These are phyloP conservation scores for Aphanomyces invadans DNA, from an alignment of 352 stramenopile genomes.

Conservation along the genomic window DNA sequence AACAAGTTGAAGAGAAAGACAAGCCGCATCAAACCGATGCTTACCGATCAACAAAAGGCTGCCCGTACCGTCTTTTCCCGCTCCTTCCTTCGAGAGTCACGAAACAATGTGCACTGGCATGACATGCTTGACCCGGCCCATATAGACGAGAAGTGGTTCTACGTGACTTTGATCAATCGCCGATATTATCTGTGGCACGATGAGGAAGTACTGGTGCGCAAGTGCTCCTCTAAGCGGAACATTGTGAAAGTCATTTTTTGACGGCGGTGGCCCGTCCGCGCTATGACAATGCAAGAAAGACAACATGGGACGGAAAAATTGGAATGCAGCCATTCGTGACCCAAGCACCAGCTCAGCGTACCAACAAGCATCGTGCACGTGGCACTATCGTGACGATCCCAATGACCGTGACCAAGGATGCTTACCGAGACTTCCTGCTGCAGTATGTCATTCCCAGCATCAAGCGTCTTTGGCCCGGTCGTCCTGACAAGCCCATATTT, in stretches of 20 bases:
- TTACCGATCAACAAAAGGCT: neutral
- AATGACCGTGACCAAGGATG: neutral
- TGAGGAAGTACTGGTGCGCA: neutral
- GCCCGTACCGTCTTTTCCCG: neutral
- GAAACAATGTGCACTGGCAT: neutral
- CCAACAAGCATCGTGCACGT: neutral
- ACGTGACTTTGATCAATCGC: neutral
- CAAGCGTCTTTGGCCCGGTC: neutral
- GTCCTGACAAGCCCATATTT: neutral
- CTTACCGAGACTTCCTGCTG: neutral
- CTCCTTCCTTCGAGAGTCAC: neutral
- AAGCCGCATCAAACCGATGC: neutral
- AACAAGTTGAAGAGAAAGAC: neutral
- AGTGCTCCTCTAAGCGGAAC: neutral
- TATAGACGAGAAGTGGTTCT: slow-evolving; percentile 17
- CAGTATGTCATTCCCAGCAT: neutral
- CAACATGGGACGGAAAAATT: neutral
- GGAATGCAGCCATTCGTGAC: neutral
- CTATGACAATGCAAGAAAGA: neutral
- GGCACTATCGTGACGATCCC: neutral
- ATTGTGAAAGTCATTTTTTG: slow-evolving; percentile 14
- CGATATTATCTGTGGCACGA: slow-evolving; percentile 9
- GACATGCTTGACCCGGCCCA: slow-evolving; percentile 3
- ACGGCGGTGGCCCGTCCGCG: slow-evolving; percentile 2
- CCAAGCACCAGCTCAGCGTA: neutral